Evolutionary conservation across 73 alveolate genomes (phyloP), one percentile per base, ranked within the genome.

Genomic region (Effrenium voratum): DNA sequence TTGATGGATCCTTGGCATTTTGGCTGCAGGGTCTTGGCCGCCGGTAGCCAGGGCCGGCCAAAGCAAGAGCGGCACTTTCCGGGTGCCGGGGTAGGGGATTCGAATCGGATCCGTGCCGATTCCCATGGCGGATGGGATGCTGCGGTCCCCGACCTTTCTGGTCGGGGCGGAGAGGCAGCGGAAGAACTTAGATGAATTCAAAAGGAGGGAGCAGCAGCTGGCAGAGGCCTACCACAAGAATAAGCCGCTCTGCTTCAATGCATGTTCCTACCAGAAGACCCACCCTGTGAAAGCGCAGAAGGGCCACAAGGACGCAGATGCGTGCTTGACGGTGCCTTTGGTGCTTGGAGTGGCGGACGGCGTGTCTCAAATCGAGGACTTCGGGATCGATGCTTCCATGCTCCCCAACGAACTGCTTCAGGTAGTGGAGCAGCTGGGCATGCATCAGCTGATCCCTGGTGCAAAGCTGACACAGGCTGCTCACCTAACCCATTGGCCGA

Each of bases 301-400:
- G 87, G 97, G 97, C 44, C 97, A 90, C 59, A 90, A 90, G 97
- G 97, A 90, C 52, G 97, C 97, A 12, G 97, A 90, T 90, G 97
- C 97, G 36, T 90, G 97, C 52, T 47, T 90, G 87, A 90, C 97
- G 16, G 97, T 90, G 88, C 97, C 97, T 28, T 41, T 90, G 73
- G 49, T 90, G n/a, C 87, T 90, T 41, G 97, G 97, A 44, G 97
- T 90, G 70, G 97, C 97, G 1, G 97, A 90, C 68, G 97, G 97
- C 88, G 97, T 90, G 38, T 90, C 97, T 41, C 97, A 90, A 70
- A 50, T 57, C 24, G 76, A 90, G 97, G 97, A 90, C 66, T 90
- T 90, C 30, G 97, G 97, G 76, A 90, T 90, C 8, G 97, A 90
- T 90, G 97, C 97, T 10, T 90, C 97, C 43, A 70, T 90, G 97